These are phyloP conservation scores for Solanum sejunctum DNA, from an alignment of 257 asterid species.

Conservation along the genomic window DNA sequence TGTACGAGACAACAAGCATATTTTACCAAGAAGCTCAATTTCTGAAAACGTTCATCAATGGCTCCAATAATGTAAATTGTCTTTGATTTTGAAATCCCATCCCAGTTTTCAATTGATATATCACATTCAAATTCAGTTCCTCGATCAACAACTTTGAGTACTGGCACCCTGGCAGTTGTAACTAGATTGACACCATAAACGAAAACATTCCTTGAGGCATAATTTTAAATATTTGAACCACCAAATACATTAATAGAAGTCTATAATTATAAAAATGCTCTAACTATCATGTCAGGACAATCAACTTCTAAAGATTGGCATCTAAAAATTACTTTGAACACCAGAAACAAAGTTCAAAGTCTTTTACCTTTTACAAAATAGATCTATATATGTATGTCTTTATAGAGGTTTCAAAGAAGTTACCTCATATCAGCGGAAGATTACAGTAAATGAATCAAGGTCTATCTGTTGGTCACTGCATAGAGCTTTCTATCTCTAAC, in stretches of 20 bases:
- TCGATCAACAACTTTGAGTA: conserved; percentile 79
- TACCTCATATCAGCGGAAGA: neutral
- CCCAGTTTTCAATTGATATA: conserved; percentile 88
- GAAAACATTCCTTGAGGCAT: conserved; percentile 61
- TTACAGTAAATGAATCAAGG: neutral
- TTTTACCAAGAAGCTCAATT: conserved; percentile 84
- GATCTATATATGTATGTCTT: neutral
- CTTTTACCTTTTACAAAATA: neutral
- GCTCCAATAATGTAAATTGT: conserved; percentile 57
- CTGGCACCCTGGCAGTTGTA: conserved; percentile 83
- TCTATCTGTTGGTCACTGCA: neutral
- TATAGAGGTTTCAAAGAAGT: neutral
- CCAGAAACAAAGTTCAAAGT: neutral
- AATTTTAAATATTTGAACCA: neutral
- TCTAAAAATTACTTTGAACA: neutral
- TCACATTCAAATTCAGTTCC: conserved; percentile 98
- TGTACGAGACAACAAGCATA: neutral
- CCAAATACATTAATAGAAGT: neutral
- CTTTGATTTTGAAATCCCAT: conserved; percentile 75
- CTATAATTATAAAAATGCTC: neutral
- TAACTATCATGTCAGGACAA: neutral
- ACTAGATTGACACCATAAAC: conserved; percentile 69
- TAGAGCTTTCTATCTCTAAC: neutral
- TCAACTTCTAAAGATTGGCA: neutral
- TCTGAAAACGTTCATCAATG: conserved; percentile 79